Percentiles rank a stretch among this genome's conserved stretches.
These are phyloP conservation scores for Populus nigra DNA, from an alignment of 345 rosid species.

Conservation along the genomic window DNA sequence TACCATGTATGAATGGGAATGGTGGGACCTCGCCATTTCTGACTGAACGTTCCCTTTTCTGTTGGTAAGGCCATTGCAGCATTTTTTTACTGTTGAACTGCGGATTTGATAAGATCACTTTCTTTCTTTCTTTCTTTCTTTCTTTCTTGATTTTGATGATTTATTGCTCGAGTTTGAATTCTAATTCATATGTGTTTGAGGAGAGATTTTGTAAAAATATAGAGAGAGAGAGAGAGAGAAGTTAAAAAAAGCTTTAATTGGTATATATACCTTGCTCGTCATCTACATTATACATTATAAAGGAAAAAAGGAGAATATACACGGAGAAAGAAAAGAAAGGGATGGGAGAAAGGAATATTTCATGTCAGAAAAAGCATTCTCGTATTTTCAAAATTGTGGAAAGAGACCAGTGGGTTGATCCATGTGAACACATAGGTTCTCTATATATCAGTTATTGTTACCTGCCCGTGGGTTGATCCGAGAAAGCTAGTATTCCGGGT, in stretches of 20 bases:
- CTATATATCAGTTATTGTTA: too few relatives aligned
- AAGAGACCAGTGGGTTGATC: too few relatives aligned
- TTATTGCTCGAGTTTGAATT: background rate
- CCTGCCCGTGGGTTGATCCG: too few relatives aligned
- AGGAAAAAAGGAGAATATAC: background rate
- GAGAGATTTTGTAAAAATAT: background rate
- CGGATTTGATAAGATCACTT: background rate
- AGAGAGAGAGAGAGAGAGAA: background rate
- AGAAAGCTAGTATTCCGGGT: too few relatives aligned
- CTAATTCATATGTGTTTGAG: background rate
- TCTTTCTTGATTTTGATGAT: too few relatives aligned
- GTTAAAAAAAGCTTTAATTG: background rate
- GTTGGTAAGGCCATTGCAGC: background rate
- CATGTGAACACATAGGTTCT: too few relatives aligned
- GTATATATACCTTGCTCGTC: background rate
- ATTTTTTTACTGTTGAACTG: background rate
- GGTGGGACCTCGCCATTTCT: background rate
- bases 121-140: too few relatives aligned
- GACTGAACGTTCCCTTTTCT: background rate
- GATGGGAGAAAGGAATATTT: background rate
- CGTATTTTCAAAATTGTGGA: background rate
- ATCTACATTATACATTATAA: background rate
- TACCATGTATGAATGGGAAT: background rate
- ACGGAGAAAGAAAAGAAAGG: background rate
- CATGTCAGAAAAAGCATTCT: background rate